Percentiles rank a stretch among this genome's conserved stretches.
These are phyloP conservation scores for Opeltia flavorubescens DNA, from an alignment of 495 filamentous ascomycete species.

Conservation along the genomic window DNA sequence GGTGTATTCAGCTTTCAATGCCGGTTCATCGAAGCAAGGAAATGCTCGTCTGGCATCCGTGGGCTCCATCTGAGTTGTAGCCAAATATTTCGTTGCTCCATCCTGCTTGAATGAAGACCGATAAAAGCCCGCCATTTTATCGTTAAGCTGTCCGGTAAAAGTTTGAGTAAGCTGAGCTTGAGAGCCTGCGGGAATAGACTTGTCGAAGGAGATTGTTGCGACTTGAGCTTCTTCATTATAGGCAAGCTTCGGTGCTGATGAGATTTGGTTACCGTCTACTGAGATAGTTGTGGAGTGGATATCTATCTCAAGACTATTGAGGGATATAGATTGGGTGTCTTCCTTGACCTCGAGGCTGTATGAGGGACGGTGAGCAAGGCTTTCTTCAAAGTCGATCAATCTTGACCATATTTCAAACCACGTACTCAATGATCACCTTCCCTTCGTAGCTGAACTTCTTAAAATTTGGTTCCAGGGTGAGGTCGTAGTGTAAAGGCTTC, in stretches of 20 bases:
- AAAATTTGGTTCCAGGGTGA: slow-evolving; percentile 54
- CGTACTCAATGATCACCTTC: slow-evolving; percentile 49
- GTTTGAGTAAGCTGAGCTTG: slow-evolving; percentile 45
- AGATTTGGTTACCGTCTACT: slow-evolving; percentile 30
- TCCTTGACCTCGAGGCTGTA: slow-evolving; percentile 64
- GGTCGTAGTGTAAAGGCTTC: slow-evolving; percentile 50
- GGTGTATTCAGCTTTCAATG: slow-evolving; percentile 53
- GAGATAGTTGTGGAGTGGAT: slow-evolving; percentile 61
- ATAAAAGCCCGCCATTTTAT: slow-evolving; percentile 58
- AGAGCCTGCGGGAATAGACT: slow-evolving; percentile 40
- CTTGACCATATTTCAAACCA: not conserved
- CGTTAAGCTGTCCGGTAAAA: slow-evolving; percentile 49
- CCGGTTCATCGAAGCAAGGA: slow-evolving; percentile 60
- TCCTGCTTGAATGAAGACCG: slow-evolving; percentile 48
- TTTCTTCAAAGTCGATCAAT: not conserved
- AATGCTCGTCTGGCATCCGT: slow-evolving; percentile 52
- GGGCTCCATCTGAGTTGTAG: slow-evolving; percentile 53
- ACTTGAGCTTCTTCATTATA: slow-evolving; percentile 45
- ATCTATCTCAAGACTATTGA: slow-evolving; percentile 78
- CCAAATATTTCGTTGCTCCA: slow-evolving; percentile 45
- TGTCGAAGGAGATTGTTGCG: slow-evolving; percentile 44
- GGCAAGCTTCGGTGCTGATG: slow-evolving; percentile 36
- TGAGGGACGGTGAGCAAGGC: not conserved
- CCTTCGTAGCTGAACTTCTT: slow-evolving; percentile 50
- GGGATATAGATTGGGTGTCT: slow-evolving; percentile 69